Percentiles rank a stretch among this genome's conserved stretches.
These are phyloP conservation scores for Chytridium lagenaria DNA, from an alignment of 371 early-diverging fungal genomes.

Conservation along the genomic window DNA sequence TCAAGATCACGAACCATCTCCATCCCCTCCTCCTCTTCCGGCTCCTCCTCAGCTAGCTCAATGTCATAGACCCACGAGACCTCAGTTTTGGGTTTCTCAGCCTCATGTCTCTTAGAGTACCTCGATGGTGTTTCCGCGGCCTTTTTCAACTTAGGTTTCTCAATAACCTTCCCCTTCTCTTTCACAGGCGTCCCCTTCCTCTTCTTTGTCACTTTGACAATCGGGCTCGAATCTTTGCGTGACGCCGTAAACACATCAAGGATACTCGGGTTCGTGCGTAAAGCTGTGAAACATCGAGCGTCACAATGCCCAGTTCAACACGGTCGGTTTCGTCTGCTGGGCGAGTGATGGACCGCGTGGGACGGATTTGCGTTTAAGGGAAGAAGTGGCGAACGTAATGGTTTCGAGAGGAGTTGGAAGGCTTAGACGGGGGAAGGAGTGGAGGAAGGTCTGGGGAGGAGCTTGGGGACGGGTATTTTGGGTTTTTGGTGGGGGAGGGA, in stretches of 20 bases:
- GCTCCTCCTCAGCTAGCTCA: neutral
- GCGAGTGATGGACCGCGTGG: neutral
- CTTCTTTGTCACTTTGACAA: neutral
- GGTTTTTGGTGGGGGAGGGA: neutral
- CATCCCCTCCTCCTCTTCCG: neutral
- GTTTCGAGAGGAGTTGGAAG: neutral
- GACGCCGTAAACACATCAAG: neutral
- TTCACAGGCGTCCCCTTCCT: neutral
- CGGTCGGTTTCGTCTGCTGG: neutral
- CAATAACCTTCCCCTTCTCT: too few species aligned
- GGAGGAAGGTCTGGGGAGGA: neutral
- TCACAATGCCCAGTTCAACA: neutral
- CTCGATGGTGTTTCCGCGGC: neutral
- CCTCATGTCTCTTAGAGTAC: neutral
- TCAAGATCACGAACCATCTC: neutral
- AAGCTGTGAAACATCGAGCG: neutral
- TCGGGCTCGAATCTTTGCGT: neutral
- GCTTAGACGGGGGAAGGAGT: neutral
- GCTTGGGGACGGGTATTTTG: neutral
- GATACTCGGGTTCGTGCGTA: neutral
- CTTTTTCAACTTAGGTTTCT: neutral
- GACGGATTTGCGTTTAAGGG: neutral
- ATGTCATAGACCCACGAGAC: neutral
- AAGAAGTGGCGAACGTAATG: neutral
- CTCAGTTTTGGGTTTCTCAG: neutral